Evolutionary conservation across 768 basidiomycete species (phyloP).

Genomic region (Rhizopogon salebrosus): DNA sequence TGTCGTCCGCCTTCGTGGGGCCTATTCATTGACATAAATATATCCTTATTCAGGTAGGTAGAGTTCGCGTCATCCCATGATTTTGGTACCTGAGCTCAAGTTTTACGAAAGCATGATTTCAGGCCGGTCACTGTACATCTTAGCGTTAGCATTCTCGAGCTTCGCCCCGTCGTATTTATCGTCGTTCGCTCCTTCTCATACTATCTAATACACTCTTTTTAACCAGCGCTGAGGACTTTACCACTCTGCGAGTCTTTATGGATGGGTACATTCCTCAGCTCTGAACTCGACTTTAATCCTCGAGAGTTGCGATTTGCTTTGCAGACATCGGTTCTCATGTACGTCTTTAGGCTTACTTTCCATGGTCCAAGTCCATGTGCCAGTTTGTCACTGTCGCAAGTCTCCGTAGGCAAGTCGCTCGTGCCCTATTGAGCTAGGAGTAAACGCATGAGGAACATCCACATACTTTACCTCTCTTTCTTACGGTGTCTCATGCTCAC

Average conservation of each 20-base stretch:
- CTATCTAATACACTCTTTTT: background rate
- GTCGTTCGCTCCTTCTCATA: background rate
- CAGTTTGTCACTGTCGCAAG: background rate
- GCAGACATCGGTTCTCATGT: too few relatives aligned
- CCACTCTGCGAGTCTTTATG: background rate
- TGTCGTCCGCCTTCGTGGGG: conserved; percentile 64
- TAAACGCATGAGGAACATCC: too few relatives aligned
- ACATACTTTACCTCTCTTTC: too few relatives aligned
- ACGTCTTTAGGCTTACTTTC: background rate
- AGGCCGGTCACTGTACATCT: background rate
- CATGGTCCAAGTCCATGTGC: background rate
- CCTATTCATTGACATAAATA: conserved; percentile 30
- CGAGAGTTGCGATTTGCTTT: background rate
- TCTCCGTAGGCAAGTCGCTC: background rate
- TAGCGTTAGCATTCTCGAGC: background rate
- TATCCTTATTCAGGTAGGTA: background rate
- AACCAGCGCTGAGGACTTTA: background rate
- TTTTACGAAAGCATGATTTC: background rate
- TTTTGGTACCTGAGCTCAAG: background rate
- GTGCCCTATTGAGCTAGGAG: too few relatives aligned
- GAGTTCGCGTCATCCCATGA: background rate
- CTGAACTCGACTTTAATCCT: background rate
- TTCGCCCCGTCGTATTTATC: background rate
- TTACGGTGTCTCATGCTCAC: too few relatives aligned
- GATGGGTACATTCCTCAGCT: background rate